Evolutionary conservation across 139 green algal species (phyloP).

Genomic region (Astrephomene gubernaculifera): DNA sequence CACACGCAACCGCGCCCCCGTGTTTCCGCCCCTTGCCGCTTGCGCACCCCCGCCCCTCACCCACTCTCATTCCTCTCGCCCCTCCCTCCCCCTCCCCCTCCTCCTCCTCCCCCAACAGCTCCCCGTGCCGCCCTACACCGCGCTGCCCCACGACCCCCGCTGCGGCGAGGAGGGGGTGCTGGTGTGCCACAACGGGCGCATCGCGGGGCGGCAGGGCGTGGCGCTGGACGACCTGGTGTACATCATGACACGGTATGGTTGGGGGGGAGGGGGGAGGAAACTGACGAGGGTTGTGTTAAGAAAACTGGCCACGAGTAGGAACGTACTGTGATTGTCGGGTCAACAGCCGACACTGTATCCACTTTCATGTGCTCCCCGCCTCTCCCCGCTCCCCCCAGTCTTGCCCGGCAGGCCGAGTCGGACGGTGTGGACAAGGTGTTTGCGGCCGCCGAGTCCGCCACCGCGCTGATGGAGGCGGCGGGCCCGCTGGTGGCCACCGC

Average conservation of each 20-base stretch:
- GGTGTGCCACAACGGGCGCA: slow-evolving; percentile 90
- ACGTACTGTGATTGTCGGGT: no score
- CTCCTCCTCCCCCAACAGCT: slow-evolving; percentile 18
- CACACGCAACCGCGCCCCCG: no score
- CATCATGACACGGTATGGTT: slow-evolving; percentile 77
- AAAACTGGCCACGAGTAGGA: no score
- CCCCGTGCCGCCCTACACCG: slow-evolving; percentile 49
- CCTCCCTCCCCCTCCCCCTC: not conserved
- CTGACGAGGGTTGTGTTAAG: not conserved
- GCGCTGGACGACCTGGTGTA: slow-evolving; percentile 98
- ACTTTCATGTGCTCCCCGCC: not conserved
- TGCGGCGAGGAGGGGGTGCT: slow-evolving; percentile 92
- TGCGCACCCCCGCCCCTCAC: no score
- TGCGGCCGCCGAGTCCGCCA: slow-evolving; percentile 82
- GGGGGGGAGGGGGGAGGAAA: not conserved
- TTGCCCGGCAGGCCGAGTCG: slow-evolving; percentile 92
- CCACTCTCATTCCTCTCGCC: not conserved
- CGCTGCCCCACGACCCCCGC: slow-evolving; percentile 62
- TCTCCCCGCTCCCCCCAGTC: slow-evolving; percentile 67
- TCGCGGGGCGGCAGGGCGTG: slow-evolving; percentile 90
- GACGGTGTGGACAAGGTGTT: slow-evolving; percentile 86
- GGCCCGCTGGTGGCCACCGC: slow-evolving; percentile 58
- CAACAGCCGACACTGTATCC: not conserved
- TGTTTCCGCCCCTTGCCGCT: no score
- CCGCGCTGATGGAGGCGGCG: slow-evolving; percentile 57